Evolutionary conservation across 83 land plant genomes (phyloP).

Genomic region (Diphasiastrum complanatum): DNA sequence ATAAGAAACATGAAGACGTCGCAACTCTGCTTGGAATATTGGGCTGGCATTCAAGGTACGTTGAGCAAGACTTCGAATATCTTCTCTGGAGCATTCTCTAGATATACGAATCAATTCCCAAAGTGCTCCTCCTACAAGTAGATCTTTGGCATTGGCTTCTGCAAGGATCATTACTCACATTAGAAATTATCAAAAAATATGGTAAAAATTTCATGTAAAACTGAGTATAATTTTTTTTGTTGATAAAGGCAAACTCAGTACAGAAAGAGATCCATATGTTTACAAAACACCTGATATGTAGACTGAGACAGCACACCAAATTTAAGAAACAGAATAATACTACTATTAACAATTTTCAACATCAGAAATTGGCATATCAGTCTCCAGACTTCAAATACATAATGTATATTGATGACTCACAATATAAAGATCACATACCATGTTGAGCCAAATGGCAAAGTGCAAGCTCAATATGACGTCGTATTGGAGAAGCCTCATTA

Average conservation of each 20-base stretch:
- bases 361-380: neutral
- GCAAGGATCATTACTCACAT: neutral
- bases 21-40: neutral
- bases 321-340: too few species aligned
- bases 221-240: neutral
- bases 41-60: neutral
- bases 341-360: too few species aligned
- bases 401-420: neutral
- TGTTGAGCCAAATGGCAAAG: constrained; percentile 83
- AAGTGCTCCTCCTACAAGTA: neutral
- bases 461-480: constrained; percentile 78
- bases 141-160: constrained; percentile 2
- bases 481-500: constrained; percentile 56
- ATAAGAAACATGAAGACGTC: too few species aligned
- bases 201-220: neutral
- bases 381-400: neutral
- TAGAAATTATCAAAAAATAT: neutral
- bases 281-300: too few species aligned
- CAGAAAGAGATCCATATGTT: too few species aligned
- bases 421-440: constrained; percentile 30
- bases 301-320: too few species aligned
- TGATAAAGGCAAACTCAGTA: too few species aligned
- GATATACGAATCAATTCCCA: constrained; percentile 3
- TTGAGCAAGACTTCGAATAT: neutral
- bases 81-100: neutral